Evolutionary conservation across 805 yeast species (phyloP).

Genomic region (Starmerella roubikii): DNA sequence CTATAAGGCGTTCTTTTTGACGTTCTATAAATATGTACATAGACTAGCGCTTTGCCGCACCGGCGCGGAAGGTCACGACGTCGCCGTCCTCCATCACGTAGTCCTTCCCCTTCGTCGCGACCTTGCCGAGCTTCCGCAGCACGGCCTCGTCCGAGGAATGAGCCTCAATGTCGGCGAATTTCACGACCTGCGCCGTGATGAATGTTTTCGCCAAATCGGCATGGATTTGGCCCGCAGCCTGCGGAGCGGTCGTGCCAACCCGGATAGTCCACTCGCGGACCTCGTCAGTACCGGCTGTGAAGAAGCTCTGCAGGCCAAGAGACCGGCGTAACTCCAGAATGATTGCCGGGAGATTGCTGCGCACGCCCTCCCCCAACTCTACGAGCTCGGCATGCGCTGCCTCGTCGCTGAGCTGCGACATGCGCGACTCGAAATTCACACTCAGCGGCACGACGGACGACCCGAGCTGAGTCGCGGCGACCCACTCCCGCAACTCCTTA

Average conservation of each 20-base stretch:
- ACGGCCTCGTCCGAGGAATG: constrained; percentile 39
- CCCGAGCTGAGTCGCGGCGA: constrained; percentile 44
- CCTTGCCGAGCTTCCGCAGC: constrained; percentile 45
- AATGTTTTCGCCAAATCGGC: constrained; percentile 73
- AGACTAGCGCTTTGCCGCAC: constrained; percentile 13
- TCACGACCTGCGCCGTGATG: constrained; percentile 61
- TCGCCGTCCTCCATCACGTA: constrained; percentile 79
- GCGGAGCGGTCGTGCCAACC: constrained; percentile 63
- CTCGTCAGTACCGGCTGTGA: constrained; percentile 70
- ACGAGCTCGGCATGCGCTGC: constrained; percentile 22
- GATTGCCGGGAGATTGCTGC: constrained; percentile 47
- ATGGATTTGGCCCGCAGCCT: constrained; percentile 84
- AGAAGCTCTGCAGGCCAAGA: constrained; percentile 63
- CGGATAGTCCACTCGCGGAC: constrained; percentile 83
- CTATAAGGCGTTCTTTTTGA: too few species aligned
- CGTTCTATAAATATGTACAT: neutral
- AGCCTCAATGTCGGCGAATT: constrained; percentile 43
- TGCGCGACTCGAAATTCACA: constrained; percentile 49
- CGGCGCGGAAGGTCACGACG: constrained; percentile 51
- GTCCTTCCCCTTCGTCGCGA: constrained; percentile 58
- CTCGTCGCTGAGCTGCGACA: constrained; percentile 35
- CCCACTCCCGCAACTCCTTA: constrained; percentile 48
- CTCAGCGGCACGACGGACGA: constrained; percentile 59
- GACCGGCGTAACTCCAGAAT: constrained; percentile 53
- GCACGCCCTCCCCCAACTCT: constrained; percentile 19